A percentile compares a stretch with the other conserved stretches of the same genome.
phyloP scores from a whole-genome alignment of 306 rosid species.

The Quercus gilva region DNA sequence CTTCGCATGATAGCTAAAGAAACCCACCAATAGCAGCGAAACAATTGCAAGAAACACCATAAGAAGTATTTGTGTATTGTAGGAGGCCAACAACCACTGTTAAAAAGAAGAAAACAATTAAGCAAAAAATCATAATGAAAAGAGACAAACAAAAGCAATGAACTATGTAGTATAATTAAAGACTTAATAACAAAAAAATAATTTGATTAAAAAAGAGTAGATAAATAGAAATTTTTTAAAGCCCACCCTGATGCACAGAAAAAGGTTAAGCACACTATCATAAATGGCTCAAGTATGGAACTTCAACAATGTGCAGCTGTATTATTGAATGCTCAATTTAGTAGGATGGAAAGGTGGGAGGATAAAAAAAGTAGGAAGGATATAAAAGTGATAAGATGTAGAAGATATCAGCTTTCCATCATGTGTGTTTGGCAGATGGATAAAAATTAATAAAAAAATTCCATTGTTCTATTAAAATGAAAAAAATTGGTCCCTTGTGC shows the following conservation, averaged over 20 bases:
- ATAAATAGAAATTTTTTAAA: neutral
- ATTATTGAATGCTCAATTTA: neutral
- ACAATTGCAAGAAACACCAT: constrained; percentile 77
- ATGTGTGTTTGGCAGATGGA: too few species aligned
- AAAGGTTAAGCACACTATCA: neutral
- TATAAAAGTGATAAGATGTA: too few species aligned
- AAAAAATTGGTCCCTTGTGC: too few species aligned
- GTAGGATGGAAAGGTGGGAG: too few species aligned
- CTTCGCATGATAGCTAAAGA: constrained; percentile 84
- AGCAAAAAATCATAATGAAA: constrained; percentile 9
- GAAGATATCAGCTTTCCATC: too few species aligned
- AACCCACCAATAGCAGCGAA: constrained; percentile 68
- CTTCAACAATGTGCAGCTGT: neutral
- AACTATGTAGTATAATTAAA: too few species aligned
- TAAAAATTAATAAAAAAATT: too few species aligned
- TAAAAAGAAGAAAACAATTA: constrained; percentile 16
- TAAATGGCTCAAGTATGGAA: neutral
- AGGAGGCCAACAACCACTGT: constrained; percentile 87
- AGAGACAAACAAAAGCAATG: neutral
- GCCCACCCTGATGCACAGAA: neutral
- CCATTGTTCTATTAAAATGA: too few species aligned
- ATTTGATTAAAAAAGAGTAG: neutral
- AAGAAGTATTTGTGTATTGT: constrained; percentile 86
- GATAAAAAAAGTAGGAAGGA: too few species aligned
- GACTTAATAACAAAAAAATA: too few species aligned